These are phyloP conservation scores for Cyamopsis tetragonoloba DNA, from an alignment of 306 rosid genomes.

Conservation along the genomic window DNA sequence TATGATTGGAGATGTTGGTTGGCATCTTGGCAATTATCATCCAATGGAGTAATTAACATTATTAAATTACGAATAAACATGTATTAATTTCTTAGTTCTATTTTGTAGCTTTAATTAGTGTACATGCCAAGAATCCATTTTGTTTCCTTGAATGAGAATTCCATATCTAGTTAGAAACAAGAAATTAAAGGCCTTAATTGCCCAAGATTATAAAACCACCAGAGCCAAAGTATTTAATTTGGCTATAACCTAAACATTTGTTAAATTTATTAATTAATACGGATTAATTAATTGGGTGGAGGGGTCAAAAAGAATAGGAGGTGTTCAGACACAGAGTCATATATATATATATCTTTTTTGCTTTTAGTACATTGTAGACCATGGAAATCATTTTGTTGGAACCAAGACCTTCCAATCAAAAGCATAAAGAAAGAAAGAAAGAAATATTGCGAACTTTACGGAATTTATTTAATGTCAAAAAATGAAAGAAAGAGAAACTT, in stretches of 20 bases:
- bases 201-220: neutral
- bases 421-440: conserved; percentile 32
- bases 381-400: conserved; percentile 51
- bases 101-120: conserved; percentile 4
- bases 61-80: conserved; percentile 10
- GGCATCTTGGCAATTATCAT: conserved; percentile 29
- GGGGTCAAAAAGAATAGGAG: conserved; percentile 47
- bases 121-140: neutral
- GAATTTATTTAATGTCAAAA: conserved; percentile 28
- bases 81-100: neutral
- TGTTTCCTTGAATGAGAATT: neutral
- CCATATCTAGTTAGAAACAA: neutral
- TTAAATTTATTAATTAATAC: neutral
- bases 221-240: neutral
- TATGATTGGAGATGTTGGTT: conserved; percentile 55
- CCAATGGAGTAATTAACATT: too few relatives aligned
- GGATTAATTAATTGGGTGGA: neutral
- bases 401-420: conserved; percentile 42
- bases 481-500: neutral
- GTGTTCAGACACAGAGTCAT: conserved; percentile 39
- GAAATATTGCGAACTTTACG: conserved; percentile 36
- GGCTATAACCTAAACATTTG: neutral
- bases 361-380: conserved; percentile 60
- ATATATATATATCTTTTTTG: too few relatives aligned
- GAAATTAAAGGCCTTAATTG: neutral